These are phyloP conservation scores for Platanus orientalis DNA, from an alignment of 164 flowering plant genomes.

Conservation along the genomic window DNA sequence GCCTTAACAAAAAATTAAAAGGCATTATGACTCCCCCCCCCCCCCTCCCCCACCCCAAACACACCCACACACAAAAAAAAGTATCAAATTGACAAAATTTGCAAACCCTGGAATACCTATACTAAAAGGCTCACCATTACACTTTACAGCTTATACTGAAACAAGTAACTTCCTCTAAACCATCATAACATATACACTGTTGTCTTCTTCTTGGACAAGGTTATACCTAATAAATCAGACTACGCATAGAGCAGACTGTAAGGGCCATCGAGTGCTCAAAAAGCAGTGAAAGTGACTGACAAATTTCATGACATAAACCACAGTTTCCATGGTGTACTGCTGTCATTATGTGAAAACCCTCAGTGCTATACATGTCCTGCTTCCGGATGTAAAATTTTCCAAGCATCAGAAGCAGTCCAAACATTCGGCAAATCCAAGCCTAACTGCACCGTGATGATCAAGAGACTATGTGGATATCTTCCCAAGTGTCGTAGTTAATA, in stretches of 20 bases:
- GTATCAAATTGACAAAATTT: not conserved
- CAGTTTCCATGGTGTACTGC: not conserved
- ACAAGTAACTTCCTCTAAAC: not conserved
- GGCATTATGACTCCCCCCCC: not conserved
- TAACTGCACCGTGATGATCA: not conserved
- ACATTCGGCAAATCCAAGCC: not conserved
- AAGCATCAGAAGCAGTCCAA: not conserved
- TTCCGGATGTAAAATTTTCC: not conserved
- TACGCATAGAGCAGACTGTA: not conserved
- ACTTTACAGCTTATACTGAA: slow-evolving; percentile 3
- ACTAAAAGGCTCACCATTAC: not conserved
- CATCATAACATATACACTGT: not conserved
- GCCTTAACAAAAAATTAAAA: too few species aligned
- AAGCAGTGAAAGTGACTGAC: not conserved
- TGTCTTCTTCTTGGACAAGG: not conserved
- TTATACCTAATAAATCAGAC: not conserved
- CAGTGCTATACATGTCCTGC: not conserved
- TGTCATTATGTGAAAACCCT: not conserved
- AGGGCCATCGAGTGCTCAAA: not conserved
- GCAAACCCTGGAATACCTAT: not conserved
- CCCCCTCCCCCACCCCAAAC: not conserved
- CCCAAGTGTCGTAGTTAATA: slow-evolving; percentile 16
- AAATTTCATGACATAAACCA: not conserved
- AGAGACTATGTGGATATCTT: not conserved
- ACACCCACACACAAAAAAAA: not conserved